These are phyloP conservation scores for Neoarthrinium moseri DNA, from an alignment of 2,329 filamentous ascomycete genomes.

Conservation along the genomic window DNA sequence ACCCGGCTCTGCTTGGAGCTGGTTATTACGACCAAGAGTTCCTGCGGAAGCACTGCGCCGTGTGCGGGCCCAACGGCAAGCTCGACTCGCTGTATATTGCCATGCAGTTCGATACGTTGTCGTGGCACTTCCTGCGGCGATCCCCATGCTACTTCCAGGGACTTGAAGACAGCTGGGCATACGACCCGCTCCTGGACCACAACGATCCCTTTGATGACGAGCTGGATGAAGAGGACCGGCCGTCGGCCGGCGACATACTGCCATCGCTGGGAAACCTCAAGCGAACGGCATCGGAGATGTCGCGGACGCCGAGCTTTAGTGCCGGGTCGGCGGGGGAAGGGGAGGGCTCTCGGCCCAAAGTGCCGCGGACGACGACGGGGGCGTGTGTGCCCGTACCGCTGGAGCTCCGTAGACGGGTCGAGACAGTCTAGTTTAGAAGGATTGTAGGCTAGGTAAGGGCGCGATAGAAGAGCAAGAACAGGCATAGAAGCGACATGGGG, in stretches of 20 bases:
- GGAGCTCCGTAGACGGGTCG: slow-evolving; percentile 37
- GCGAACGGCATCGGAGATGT: slow-evolving; percentile 51
- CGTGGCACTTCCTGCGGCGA: slow-evolving; percentile 51
- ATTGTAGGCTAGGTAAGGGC: background rate
- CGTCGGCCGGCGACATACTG: slow-evolving; percentile 48
- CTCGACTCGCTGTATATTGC: slow-evolving; percentile 61
- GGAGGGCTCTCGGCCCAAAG: slow-evolving; percentile 34
- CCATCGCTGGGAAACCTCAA: slow-evolving; percentile 42
- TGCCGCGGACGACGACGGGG: slow-evolving; percentile 32
- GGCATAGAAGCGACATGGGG: background rate
- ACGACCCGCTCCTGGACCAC: slow-evolving; percentile 49
- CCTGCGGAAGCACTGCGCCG: slow-evolving; percentile 53
- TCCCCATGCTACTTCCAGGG: slow-evolving; percentile 49
- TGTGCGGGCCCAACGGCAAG: slow-evolving; percentile 51
- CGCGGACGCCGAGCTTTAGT: slow-evolving; percentile 45
- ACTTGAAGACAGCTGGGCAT: slow-evolving; percentile 54
- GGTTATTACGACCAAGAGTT: slow-evolving; percentile 49
- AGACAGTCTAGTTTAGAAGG: slow-evolving; percentile 36
- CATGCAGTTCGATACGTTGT: slow-evolving; percentile 52
- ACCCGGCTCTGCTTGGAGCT: slow-evolving; percentile 36
- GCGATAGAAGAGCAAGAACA: background rate
- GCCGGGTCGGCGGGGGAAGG: slow-evolving; percentile 28
- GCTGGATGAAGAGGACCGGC: slow-evolving; percentile 34
- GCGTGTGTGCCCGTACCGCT: slow-evolving; percentile 37
- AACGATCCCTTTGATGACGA: slow-evolving; percentile 33